phyloP scores from a whole-genome alignment of 192 early-diverging fungal genomes.

The Rhizophagus sp. region DNA sequence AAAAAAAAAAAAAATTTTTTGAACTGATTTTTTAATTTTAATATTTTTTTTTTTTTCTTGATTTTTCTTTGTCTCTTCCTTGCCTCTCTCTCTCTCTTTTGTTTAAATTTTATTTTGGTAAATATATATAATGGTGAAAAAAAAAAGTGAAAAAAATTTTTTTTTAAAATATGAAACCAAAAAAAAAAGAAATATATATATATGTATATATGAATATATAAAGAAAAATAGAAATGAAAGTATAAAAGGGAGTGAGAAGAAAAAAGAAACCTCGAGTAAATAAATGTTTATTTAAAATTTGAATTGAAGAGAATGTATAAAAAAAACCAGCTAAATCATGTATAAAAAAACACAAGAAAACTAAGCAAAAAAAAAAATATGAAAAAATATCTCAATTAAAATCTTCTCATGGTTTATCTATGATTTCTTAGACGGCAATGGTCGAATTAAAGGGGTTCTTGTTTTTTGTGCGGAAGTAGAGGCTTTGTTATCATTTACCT shows the following conservation, averaged over 20 bases:
- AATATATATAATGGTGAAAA: neutral
- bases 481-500: neutral
- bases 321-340: neutral
- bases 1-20: neutral
- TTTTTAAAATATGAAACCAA: constrained; percentile 28
- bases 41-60: neutral
- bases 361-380: neutral
- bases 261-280: neutral
- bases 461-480: neutral
- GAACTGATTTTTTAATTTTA: neutral
- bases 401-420: neutral
- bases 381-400: neutral
- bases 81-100: neutral
- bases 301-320: neutral
- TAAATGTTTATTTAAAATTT: neutral
- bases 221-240: constrained; percentile 8
- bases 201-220: constrained; percentile 5
- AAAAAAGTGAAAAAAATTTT: constrained; percentile 21
- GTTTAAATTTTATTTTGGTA: neutral
- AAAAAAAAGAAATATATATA: constrained; percentile 19
- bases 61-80: neutral
- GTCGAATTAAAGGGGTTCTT: constrained; percentile 22
- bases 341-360: neutral
- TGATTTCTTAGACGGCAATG: constrained; percentile 25
- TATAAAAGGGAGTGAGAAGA: constrained; percentile 1